These are phyloP conservation scores for Hymenoscyphus scutula DNA, from an alignment of 2,329 filamentous ascomycete genomes.

Conservation along the genomic window DNA sequence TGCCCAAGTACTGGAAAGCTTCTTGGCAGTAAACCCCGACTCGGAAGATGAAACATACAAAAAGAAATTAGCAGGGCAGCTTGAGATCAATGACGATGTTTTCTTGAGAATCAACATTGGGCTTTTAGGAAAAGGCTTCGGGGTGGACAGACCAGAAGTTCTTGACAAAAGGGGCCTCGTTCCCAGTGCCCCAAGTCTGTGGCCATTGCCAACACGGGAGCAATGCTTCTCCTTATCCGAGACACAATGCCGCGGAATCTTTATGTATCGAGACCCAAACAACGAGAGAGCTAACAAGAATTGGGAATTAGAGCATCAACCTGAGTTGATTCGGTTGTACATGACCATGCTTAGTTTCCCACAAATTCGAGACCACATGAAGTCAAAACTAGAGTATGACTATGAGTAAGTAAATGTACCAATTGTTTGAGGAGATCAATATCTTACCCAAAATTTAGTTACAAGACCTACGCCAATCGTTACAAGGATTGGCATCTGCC, in stretches of 20 bases:
- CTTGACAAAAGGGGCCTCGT: too few relatives aligned
- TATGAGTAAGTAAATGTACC: conserved; percentile 24
- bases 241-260: conserved; percentile 27
- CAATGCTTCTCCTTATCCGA: conserved; percentile 29
- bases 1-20: too few relatives aligned
- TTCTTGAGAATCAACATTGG: too few relatives aligned
- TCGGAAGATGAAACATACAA: too few relatives aligned
- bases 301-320: conserved; percentile 28
- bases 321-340: conserved; percentile 29
- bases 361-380: conserved; percentile 27
- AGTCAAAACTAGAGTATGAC: conserved; percentile 26
- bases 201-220: conserved; percentile 24
- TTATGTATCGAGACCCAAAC: conserved; percentile 25
- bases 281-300: conserved; percentile 23
- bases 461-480: conserved; percentile 31
- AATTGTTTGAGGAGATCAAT: neutral
- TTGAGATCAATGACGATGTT: too few relatives aligned
- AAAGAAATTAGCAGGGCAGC: too few relatives aligned
- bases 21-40: too few relatives aligned
- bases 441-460: conserved; percentile 19
- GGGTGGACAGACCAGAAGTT: too few relatives aligned
- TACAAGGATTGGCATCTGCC: conserved; percentile 30
- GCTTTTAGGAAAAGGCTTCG: too few relatives aligned
- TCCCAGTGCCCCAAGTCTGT: conserved; percentile 7
- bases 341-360: conserved; percentile 31